Evolutionary conservation across 805 yeast species (phyloP).

Genomic region (Zygosaccharomyces pseudorouxii): DNA sequence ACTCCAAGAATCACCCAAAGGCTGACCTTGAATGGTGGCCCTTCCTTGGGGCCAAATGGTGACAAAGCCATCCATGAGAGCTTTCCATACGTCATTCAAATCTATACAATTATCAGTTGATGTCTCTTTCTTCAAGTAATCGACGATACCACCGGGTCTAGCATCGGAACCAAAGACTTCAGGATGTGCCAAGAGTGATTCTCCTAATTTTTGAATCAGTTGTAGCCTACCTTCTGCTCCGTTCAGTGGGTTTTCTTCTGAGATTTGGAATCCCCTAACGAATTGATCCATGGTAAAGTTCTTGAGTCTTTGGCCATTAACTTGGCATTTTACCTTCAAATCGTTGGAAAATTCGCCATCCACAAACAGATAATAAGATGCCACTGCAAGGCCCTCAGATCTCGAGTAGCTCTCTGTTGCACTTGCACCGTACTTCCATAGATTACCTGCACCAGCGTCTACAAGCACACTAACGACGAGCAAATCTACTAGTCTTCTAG

Average conservation of each 20-base stretch:
- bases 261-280: constrained; percentile 45
- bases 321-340: constrained; percentile 37
- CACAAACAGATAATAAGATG: constrained; percentile 50
- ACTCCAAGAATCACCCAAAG: constrained; percentile 63
- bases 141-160: constrained; percentile 52
- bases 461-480: constrained; percentile 56
- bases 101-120: constrained; percentile 34
- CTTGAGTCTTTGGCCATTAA: constrained; percentile 41
- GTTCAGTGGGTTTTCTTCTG: constrained; percentile 44
- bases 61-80: constrained; percentile 50
- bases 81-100: constrained; percentile 48
- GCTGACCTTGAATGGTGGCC: constrained; percentile 44
- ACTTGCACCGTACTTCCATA: constrained; percentile 47
- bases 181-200: constrained; percentile 38
- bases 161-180: constrained; percentile 45
- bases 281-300: constrained; percentile 37
- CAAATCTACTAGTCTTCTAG: constrained; percentile 52
- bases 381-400: constrained; percentile 64
- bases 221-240: constrained; percentile 53
- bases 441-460: constrained; percentile 66
- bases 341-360: constrained; percentile 44
- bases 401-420: constrained; percentile 36
- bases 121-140: constrained; percentile 37
- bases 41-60: constrained; percentile 63
- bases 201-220: constrained; percentile 46